Percentiles rank a stretch among this genome's conserved stretches.
phyloP scores from a whole-genome alignment of 2,329 filamentous ascomycete species.

The Curvularia hawaiiensis region DNA sequence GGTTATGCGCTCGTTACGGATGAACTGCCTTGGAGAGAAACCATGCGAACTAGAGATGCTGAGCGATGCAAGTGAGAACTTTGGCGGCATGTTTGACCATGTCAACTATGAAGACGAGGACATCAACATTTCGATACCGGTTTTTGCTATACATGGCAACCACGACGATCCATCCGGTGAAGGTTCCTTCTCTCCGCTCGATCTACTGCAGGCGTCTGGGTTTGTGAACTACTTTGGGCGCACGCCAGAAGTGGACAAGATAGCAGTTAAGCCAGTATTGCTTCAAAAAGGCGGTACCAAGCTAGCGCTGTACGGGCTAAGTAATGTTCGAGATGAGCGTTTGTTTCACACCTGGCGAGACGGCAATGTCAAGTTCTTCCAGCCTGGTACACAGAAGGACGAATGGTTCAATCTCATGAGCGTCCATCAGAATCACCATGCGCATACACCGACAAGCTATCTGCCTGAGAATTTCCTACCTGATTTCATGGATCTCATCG shows the following conservation, averaged over 20 bases:
- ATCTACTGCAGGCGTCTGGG: conserved; percentile 88
- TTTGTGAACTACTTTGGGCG: conserved; percentile 96
- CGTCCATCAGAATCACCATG: conserved; percentile 95
- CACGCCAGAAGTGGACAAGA: conserved; percentile 90
- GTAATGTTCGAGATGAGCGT: conserved; percentile 94
- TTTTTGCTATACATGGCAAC: conserved; percentile 98
- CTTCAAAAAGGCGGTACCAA: conserved; percentile 94
- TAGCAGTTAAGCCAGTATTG: conserved; percentile 87
- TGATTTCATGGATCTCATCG: conserved; percentile 85
- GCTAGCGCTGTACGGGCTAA: conserved; percentile 89
- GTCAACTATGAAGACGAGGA: conserved; percentile 98
- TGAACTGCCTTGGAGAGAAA: conserved; percentile 94
- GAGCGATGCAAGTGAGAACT: conserved; percentile 89
- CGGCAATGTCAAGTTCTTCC: conserved; percentile 91
- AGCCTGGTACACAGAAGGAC: conserved; percentile 75
- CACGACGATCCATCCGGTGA: conserved; percentile 98
- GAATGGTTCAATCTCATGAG: conserved; percentile 98
- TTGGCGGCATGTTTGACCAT: conserved; percentile 84
- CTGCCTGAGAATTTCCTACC: conserved; percentile 92
- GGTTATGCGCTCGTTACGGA: conserved; percentile 91
- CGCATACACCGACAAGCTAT: conserved; percentile 90
- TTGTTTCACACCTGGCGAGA: conserved; percentile 93
- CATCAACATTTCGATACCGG: conserved; percentile 95
- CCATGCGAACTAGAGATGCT: conserved; percentile 95
- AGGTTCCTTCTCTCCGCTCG: conserved; percentile 87